A percentile compares a stretch with the other conserved stretches of the same genome.
Conservation (phyloP, 768 basidiomycete genomes). For the Termitomyces sp. region DNA sequence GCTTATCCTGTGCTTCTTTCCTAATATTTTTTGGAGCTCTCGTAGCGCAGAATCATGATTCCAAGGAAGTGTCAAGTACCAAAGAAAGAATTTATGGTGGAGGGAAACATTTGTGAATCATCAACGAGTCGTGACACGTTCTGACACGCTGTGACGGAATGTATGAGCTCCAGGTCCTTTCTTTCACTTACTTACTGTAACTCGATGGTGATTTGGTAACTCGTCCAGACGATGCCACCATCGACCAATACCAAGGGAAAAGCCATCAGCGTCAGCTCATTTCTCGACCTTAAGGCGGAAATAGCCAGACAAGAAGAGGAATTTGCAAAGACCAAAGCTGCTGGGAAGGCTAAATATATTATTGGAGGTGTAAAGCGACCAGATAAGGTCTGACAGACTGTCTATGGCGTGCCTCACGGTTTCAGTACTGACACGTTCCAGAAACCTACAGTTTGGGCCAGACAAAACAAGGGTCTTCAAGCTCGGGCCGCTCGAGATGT, state of each 20-base stretch:
- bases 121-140: background rate
- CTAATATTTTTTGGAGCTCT: too few relatives aligned
- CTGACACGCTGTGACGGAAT: too few relatives aligned
- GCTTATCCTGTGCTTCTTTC: too few relatives aligned
- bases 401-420: background rate
- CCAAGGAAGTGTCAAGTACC: too few relatives aligned
- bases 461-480: slow-evolving; percentile 71
- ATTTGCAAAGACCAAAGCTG: slow-evolving; percentile 54
- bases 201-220: too few relatives aligned
- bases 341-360: slow-evolving; percentile 49
- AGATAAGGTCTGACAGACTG: slow-evolving; percentile 54
- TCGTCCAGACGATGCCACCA: background rate
- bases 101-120: too few relatives aligned
- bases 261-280: slow-evolving; percentile 69
- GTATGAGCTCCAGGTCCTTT: too few relatives aligned
- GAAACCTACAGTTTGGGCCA: slow-evolving; percentile 79
- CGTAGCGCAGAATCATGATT: too few relatives aligned
- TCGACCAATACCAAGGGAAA: slow-evolving; percentile 62
- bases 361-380: slow-evolving; percentile 63
- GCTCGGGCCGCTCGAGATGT: slow-evolving; percentile 62
- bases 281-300: slow-evolving; percentile 83
- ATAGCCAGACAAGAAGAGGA: slow-evolving; percentile 61
- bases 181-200: too few relatives aligned
- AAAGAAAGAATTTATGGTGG: too few relatives aligned
- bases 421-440: slow-evolving; percentile 21